Evolutionary conservation across 306 rosid species (phyloP).

Genomic region (Hylodesmum podocarpum): DNA sequence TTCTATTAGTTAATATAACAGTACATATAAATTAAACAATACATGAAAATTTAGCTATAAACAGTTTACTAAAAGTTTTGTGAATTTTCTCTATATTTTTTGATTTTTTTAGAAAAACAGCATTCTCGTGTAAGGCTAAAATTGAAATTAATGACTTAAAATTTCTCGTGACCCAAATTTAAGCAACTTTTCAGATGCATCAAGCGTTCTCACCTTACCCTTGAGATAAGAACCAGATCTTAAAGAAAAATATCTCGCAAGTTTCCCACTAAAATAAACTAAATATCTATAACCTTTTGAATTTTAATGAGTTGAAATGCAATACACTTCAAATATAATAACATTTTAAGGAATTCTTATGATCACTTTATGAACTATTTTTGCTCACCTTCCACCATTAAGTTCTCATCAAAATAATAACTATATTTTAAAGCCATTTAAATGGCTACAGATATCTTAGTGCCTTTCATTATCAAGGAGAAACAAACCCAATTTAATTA

Average conservation of each 20-base stretch:
- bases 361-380: background rate
- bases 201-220: background rate
- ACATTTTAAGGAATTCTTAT: background rate
- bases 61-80: background rate
- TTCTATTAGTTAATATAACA: too few species aligned
- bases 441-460: background rate
- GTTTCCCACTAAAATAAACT: background rate
- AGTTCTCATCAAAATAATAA: background rate
- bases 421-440: background rate
- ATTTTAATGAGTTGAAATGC: background rate
- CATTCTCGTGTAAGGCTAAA: background rate
- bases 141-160: background rate
- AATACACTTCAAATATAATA: background rate
- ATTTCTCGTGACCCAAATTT: background rate
- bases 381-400: background rate
- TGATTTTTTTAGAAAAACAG: too few species aligned
- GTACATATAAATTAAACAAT: too few species aligned
- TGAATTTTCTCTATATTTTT: background rate
- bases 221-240: background rate
- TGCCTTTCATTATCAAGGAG: conserved; percentile 26
- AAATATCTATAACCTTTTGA: background rate
- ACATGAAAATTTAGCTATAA: too few species aligned
- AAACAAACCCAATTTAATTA: conserved; percentile 4
- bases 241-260: background rate
- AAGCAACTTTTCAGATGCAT: background rate